Conservation (phyloP, 768 basidiomycete genomes). For the Mycena rebaudengoi region DNA sequence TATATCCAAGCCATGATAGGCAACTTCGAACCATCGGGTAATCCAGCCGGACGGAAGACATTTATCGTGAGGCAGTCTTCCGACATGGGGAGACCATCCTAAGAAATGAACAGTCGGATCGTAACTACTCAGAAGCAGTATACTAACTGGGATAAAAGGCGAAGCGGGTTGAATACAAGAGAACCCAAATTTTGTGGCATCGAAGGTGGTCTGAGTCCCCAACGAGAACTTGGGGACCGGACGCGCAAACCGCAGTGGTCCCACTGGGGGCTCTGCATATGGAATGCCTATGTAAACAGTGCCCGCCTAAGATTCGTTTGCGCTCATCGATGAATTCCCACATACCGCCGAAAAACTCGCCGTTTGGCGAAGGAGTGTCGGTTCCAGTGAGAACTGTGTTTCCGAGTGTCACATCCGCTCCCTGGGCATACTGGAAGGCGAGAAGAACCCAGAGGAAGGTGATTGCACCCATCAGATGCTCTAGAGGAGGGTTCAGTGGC, state of each 20-base stretch:
- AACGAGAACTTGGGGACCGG: constrained; percentile 16
- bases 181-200: constrained; percentile 27
- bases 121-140: background rate
- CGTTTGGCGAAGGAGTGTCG: background rate
- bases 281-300: too few relatives aligned
- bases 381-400: background rate
- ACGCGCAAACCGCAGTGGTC: too few relatives aligned
- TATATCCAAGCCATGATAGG: constrained; percentile 16
- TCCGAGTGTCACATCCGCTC: background rate
- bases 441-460: background rate
- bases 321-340: too few relatives aligned
- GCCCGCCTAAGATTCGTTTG: too few relatives aligned
- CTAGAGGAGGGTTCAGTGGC: too few relatives aligned
- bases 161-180: constrained; percentile 28
- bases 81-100: constrained; percentile 22
- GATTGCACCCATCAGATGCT: too few relatives aligned
- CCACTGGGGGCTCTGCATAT: too few relatives aligned
- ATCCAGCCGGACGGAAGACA: constrained; percentile 49
- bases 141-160: background rate
- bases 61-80: constrained; percentile 59
- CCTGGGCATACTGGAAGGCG: background rate
- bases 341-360: constrained; percentile 3
- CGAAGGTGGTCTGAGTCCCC: constrained; percentile 23
- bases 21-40: background rate
- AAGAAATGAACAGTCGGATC: background rate